phyloP scores from a whole-genome alignment of 352 stramenopile genomes.

The Phytophthora fragariae region DNA sequence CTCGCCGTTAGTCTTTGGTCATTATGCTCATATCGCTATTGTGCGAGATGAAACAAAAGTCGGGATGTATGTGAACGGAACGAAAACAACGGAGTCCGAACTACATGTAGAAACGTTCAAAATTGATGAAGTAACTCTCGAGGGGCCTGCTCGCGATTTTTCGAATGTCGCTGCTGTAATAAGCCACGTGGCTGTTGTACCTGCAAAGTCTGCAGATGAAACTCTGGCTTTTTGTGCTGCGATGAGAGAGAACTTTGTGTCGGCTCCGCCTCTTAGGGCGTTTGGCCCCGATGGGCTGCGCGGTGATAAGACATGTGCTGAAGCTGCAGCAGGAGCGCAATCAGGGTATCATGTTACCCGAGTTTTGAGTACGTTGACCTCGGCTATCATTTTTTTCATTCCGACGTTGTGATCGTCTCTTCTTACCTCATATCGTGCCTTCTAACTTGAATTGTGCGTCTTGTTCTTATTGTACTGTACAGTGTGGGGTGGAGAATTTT shows the following conservation, averaged over 20 bases:
- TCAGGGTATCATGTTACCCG: slow-evolving; percentile 60
- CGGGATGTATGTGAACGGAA: slow-evolving; percentile 34
- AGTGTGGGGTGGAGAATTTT: slow-evolving; percentile 83
- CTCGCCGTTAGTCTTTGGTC: slow-evolving; percentile 22
- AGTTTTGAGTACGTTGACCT: slow-evolving; percentile 57
- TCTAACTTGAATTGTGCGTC: slow-evolving; percentile 19
- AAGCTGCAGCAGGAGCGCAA: slow-evolving; percentile 44
- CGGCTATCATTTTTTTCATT: neutral
- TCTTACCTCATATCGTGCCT: neutral
- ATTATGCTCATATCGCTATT: slow-evolving; percentile 43
- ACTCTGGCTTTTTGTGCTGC: slow-evolving; percentile 39
- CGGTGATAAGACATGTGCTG: slow-evolving; percentile 38
- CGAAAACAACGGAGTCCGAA: slow-evolving; percentile 12
- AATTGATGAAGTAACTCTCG: slow-evolving; percentile 17
- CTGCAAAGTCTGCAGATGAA: slow-evolving; percentile 13
- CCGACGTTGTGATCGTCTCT: no score
- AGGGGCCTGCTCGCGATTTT: slow-evolving; percentile 27
- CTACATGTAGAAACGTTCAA: neutral
- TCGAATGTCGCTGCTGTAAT: slow-evolving; percentile 34
- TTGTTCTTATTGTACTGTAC: slow-evolving; percentile 23
- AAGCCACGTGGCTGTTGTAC: slow-evolving; percentile 58
- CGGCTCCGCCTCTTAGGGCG: slow-evolving; percentile 49
- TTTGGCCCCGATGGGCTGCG: slow-evolving; percentile 44
- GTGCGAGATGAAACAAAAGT: slow-evolving; percentile 9
- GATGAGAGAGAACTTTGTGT: slow-evolving; percentile 61